Evolutionary conservation across 495 filamentous ascomycete genomes (phyloP).

Genomic region (Penicillium goetzii): DNA sequence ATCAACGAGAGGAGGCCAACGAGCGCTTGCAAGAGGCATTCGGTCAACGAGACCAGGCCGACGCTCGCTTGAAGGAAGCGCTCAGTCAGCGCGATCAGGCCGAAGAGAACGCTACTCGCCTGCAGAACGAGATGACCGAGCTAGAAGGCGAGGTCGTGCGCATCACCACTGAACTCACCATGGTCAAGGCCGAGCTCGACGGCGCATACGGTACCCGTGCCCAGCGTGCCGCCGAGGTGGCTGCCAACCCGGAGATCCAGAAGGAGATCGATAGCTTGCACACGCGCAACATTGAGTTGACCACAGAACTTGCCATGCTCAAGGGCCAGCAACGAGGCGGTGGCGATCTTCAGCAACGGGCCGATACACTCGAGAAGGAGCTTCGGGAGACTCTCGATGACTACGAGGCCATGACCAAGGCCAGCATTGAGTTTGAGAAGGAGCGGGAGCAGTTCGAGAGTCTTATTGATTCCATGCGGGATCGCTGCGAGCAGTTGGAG

Average conservation of each 20-base stretch:
- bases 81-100: constrained; percentile 32
- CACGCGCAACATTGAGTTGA: constrained; percentile 59
- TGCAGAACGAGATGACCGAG: constrained; percentile 65
- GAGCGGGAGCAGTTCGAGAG: constrained; percentile 79
- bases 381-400: constrained; percentile 80
- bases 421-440: constrained; percentile 83
- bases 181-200: constrained; percentile 93
- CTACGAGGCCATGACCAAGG: constrained; percentile 84
- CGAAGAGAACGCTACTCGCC: constrained; percentile 56
- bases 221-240: constrained; percentile 76
- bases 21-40: not conserved
- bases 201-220: constrained; percentile 83
- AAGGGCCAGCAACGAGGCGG: constrained; percentile 48
- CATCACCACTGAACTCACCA: constrained; percentile 86
- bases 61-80: constrained; percentile 30
- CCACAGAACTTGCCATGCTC: constrained; percentile 60
- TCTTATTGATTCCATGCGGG: constrained; percentile 69
- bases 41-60: not conserved
- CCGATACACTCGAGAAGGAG: constrained; percentile 72
- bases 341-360: constrained; percentile 58
- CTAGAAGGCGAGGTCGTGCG: constrained; percentile 83
- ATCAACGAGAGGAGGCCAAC: not conserved
- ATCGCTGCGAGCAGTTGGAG: constrained; percentile 70
- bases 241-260: constrained; percentile 65
- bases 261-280: constrained; percentile 69